Evolutionary conservation across 305 asterid species (phyloP).

Genomic region (Fraxinus dipetala): DNA sequence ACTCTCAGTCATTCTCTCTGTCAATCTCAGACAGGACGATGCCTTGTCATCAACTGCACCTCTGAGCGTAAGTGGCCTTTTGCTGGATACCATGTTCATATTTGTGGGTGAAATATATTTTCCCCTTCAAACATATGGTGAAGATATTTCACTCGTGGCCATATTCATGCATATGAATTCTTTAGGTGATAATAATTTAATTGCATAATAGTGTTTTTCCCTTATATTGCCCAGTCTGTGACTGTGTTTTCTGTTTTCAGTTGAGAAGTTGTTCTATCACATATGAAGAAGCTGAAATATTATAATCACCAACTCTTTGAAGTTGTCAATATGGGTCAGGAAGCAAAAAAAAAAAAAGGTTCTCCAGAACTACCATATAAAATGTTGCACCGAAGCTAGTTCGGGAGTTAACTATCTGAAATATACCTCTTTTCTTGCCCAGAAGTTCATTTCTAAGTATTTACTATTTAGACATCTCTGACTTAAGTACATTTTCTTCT

Average conservation of each 20-base stretch:
- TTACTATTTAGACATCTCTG: background rate
- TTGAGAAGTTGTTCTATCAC: background rate
- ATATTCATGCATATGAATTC: background rate
- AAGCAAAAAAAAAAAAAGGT: background rate
- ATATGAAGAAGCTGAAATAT: background rate
- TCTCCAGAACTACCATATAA: background rate
- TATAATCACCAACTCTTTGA: background rate
- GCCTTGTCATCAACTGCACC: slow-evolving; percentile 73
- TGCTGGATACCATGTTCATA: background rate
- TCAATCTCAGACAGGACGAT: slow-evolving; percentile 69
- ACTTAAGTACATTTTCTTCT: background rate
- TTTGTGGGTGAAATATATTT: slow-evolving; percentile 16
- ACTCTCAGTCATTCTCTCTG: slow-evolving; percentile 57
- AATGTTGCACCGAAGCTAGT: background rate
- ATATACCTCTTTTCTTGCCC: background rate
- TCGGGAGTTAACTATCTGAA: background rate
- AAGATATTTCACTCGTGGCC: background rate
- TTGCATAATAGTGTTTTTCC: slow-evolving; percentile 3
- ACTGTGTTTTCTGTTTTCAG: background rate
- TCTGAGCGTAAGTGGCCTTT: slow-evolving; percentile 60
- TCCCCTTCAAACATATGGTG: slow-evolving; percentile 9
- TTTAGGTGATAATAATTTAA: slow-evolving; percentile 8
- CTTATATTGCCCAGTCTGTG: slow-evolving; percentile 1
- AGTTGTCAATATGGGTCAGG: background rate
- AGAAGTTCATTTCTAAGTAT: background rate